Evolutionary conservation across 129 eudicot species (phyloP).

Genomic region (Silybum marianum): DNA sequence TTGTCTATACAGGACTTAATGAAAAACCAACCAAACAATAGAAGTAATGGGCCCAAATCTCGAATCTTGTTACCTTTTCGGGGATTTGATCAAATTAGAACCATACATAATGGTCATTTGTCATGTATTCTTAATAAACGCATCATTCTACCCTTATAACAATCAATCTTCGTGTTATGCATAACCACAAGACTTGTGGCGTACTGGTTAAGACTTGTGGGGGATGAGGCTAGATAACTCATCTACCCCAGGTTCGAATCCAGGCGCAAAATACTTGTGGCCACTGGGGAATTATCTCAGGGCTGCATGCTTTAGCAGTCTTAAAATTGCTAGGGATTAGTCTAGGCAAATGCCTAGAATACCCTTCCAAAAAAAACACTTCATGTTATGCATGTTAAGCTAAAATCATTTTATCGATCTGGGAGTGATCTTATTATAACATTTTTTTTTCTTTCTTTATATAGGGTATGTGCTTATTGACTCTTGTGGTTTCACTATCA

Average conservation of each 20-base stretch:
- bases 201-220: too few species aligned
- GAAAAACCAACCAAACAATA: not conserved
- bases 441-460: not conserved
- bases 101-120: not conserved
- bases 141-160: not conserved
- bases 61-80: not conserved
- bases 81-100: not conserved
- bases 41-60: not conserved
- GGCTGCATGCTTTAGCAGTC: too few species aligned
- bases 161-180: not conserved
- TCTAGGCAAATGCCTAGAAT: too few species aligned
- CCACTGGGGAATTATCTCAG: too few species aligned
- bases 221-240: too few species aligned
- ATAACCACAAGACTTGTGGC: too few species aligned
- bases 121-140: not conserved
- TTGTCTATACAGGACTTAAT: too few species aligned
- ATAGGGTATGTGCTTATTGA: conserved; percentile 69
- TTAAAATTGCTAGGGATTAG: too few species aligned
- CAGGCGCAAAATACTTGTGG: too few species aligned
- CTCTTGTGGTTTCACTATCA: conserved; percentile 51
- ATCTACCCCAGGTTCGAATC: too few species aligned
- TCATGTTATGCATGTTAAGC: not conserved
- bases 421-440: not conserved
- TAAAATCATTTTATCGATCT: not conserved
- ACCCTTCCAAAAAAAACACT: too few species aligned